These are phyloP conservation scores for Taphrina wiesneri DNA, from an alignment of 1,139 yeast species.

Conservation along the genomic window DNA sequence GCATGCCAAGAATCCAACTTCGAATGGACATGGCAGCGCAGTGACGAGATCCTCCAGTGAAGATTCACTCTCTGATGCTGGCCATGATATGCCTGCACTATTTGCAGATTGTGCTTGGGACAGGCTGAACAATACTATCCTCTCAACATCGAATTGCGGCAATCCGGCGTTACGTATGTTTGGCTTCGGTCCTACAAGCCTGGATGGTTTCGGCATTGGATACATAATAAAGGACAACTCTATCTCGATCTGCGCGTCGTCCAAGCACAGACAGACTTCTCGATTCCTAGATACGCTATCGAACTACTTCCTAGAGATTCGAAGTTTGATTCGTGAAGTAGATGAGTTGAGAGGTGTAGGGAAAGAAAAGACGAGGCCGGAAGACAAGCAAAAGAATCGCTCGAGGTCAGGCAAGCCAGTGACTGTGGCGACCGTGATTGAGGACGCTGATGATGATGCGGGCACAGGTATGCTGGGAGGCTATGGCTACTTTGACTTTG, in stretches of 20 bases:
- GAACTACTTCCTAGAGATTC: constrained; percentile 66
- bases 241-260: constrained; percentile 80
- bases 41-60: constrained; percentile 40
- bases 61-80: constrained; percentile 38
- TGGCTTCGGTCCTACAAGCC: constrained; percentile 90
- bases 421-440: constrained; percentile 27
- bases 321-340: constrained; percentile 55
- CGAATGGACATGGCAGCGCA: constrained; percentile 10
- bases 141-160: constrained; percentile 73
- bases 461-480: constrained; percentile 67
- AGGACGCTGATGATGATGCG: constrained; percentile 42
- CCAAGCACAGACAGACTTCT: constrained; percentile 86
- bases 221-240: constrained; percentile 85
- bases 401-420: constrained; percentile 16
- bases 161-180: constrained; percentile 82
- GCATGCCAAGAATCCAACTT: constrained; percentile 3
- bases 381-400: constrained; percentile 39
- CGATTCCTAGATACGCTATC: constrained; percentile 76
- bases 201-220: constrained; percentile 90
- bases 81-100: constrained; percentile 56
- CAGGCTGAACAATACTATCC: constrained; percentile 63
- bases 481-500: constrained; percentile 74
- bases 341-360: constrained; percentile 42
- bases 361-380: constrained; percentile 29
- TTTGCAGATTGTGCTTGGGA: constrained; percentile 82